These are phyloP conservation scores for Lachnellula occidentalis DNA, from an alignment of 2,329 filamentous ascomycete genomes.

Conservation along the genomic window DNA sequence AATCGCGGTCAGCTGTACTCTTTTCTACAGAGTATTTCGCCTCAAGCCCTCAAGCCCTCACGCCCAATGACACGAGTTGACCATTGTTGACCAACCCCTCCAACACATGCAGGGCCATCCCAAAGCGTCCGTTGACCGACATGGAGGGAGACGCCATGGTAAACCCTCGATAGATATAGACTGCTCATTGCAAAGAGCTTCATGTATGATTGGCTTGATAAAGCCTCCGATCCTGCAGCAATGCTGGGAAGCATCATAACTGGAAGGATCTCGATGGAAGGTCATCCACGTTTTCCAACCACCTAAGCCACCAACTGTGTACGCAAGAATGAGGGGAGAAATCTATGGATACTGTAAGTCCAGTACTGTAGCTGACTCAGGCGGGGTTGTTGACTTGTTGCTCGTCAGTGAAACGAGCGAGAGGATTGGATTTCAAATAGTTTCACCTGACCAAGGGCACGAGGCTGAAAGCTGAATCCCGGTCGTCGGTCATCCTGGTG, in stretches of 20 bases:
- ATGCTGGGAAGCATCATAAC: not conserved
- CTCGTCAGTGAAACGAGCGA: not conserved
- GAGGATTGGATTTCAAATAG: conserved; percentile 1
- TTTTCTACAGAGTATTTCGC: not conserved
- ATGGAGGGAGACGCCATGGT: not conserved
- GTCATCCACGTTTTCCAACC: not conserved
- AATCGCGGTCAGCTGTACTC: not conserved
- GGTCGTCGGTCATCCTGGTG: not conserved
- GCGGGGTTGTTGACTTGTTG: not conserved
- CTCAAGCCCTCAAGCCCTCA: not conserved
- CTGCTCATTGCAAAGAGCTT: not conserved
- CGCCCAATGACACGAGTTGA: not conserved
- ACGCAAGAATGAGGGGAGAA: not conserved
- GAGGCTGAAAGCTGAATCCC: not conserved
- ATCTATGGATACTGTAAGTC: not conserved
- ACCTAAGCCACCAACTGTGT: not conserved
- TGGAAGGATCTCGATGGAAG: not conserved
- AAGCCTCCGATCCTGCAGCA: not conserved
- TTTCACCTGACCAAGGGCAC: conserved; percentile 3
- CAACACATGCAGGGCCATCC: conserved; percentile 1
- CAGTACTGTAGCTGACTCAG: not conserved
- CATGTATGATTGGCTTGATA: not conserved
- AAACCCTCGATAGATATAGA: not conserved
- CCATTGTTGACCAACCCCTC: not conserved
- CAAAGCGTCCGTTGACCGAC: not conserved